Conservation (phyloP, 164 flowering plant species). For the Liriodendron chinense region DNA sequence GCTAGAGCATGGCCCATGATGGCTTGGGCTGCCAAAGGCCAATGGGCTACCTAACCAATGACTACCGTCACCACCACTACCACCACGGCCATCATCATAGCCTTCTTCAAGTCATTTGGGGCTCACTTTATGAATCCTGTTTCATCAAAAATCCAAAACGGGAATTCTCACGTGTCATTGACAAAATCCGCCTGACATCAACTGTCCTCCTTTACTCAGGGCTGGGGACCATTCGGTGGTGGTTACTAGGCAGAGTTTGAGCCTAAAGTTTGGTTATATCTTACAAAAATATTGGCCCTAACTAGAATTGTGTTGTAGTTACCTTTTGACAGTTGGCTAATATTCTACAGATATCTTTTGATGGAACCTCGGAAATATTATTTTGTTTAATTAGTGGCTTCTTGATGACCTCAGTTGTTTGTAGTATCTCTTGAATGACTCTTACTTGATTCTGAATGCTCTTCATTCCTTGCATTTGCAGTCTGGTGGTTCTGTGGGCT, state of each 20-base stretch:
- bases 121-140: not conserved
- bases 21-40: too few relatives aligned
- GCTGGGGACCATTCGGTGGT: too few relatives aligned
- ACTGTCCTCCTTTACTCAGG: too few relatives aligned
- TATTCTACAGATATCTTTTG: not conserved
- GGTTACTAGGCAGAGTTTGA: too few relatives aligned
- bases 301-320: not conserved
- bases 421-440: not conserved
- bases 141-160: not conserved
- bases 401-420: not conserved
- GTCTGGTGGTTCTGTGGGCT: constrained; percentile 85
- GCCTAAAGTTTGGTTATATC: not conserved
- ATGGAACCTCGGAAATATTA: not conserved
- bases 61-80: too few relatives aligned
- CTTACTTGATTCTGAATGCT: not conserved
- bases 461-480: constrained; percentile 20
- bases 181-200: too few relatives aligned
- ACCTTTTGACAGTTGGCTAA: not conserved
- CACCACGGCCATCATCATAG: not conserved
- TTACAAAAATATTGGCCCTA: not conserved
- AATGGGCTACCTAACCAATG: too few relatives aligned
- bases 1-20: too few relatives aligned
- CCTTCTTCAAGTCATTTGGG: not conserved
- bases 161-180: too few relatives aligned
- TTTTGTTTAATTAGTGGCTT: not conserved